These are phyloP conservation scores for Eucalyptus grandis DNA, from an alignment of 345 rosid species.

Conservation along the genomic window DNA sequence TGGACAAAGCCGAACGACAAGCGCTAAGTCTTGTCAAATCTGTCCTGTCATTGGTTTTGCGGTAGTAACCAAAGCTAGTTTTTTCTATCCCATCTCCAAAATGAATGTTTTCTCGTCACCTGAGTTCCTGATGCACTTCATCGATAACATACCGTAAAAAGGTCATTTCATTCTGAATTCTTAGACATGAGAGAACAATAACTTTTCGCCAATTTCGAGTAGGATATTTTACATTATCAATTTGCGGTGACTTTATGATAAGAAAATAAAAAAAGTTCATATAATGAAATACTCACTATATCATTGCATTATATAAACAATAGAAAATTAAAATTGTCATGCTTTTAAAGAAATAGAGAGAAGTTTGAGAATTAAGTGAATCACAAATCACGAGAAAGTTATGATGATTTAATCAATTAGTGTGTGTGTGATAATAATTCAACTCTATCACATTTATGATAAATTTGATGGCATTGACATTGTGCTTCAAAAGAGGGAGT, in stretches of 20 bases:
- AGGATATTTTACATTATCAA: too few relatives aligned
- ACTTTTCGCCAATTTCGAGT: background rate
- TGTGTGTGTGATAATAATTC: background rate
- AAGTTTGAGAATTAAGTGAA: too few relatives aligned
- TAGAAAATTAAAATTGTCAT: background rate
- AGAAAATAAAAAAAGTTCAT: too few relatives aligned
- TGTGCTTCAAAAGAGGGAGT: background rate
- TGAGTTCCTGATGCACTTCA: background rate
- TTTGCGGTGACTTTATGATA: too few relatives aligned
- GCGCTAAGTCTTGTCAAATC: background rate
- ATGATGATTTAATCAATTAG: too few relatives aligned
- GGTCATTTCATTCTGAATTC: background rate
- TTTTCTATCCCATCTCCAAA: background rate
- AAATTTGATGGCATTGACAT: background rate
- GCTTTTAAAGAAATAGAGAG: too few relatives aligned
- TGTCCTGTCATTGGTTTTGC: background rate
- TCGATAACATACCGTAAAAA: background rate
- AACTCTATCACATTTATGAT: too few relatives aligned
- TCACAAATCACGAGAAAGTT: rapidly evolving
- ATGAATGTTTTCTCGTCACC: background rate
- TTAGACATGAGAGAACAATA: background rate
- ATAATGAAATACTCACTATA: rapidly evolving
- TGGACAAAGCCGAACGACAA: background rate
- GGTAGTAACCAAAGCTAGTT: background rate
- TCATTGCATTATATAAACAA: rapidly evolving